These are phyloP conservation scores for Colletotrichum sp. DNA, from an alignment of 2,329 filamentous ascomycete species.

Conservation along the genomic window DNA sequence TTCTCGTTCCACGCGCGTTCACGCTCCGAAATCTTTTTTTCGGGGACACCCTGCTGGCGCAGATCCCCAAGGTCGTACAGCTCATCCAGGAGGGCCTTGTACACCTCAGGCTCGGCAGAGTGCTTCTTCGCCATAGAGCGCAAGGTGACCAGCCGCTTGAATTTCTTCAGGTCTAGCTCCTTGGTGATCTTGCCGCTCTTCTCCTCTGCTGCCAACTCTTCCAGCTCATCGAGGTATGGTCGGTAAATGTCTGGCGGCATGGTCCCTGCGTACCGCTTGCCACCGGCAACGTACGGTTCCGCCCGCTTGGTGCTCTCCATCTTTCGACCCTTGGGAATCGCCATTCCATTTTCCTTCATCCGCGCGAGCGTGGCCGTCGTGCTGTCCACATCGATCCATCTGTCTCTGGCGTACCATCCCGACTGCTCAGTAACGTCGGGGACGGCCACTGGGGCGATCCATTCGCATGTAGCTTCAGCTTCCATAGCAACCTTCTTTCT, in stretches of 20 bases:
- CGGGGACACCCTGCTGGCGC: conserved; percentile 16
- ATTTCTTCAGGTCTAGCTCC: background rate
- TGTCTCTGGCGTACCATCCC: conserved; percentile 44
- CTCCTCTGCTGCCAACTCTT: conserved; percentile 36
- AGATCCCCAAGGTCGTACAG: conserved; percentile 31
- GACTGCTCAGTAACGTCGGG: conserved; percentile 27
- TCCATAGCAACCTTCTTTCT: conserved; percentile 64
- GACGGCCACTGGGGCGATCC: conserved; percentile 62
- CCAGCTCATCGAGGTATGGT: conserved; percentile 46
- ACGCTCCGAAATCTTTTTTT: conserved; percentile 29
- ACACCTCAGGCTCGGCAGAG: conserved; percentile 9
- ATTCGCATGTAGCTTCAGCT: conserved; percentile 65
- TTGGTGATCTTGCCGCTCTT: conserved; percentile 9
- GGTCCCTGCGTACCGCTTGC: conserved; percentile 30
- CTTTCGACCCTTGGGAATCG: conserved; percentile 50
- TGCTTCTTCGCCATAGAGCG: conserved; percentile 24
- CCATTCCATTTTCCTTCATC: conserved; percentile 51
- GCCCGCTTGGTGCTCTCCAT: conserved; percentile 32
- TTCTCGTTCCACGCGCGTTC: conserved; percentile 38
- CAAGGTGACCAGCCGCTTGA: conserved; percentile 30
- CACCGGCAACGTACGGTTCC: conserved; percentile 25
- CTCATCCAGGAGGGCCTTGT: conserved; percentile 36
- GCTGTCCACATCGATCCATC: conserved; percentile 52
- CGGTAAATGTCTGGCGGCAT: conserved; percentile 37
- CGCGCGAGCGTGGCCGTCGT: conserved; percentile 39